Evolutionary conservation across 805 yeast genomes (phyloP).

Genomic region (Saturnispora quitensis): DNA sequence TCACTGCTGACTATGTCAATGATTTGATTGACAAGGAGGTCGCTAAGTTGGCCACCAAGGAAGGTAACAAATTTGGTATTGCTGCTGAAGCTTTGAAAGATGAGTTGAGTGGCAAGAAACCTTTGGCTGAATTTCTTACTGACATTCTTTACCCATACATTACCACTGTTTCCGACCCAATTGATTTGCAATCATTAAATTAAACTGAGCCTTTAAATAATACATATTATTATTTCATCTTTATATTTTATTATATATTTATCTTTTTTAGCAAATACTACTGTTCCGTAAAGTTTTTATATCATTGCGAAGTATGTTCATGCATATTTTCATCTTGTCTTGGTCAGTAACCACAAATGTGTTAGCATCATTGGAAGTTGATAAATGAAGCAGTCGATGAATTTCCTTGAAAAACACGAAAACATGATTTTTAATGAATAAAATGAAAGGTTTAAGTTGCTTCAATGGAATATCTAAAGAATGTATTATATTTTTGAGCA

Average conservation of each 20-base stretch:
- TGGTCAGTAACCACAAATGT: slow-evolving; percentile 5
- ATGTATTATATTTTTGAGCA: slow-evolving; percentile 15
- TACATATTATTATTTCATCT: not conserved
- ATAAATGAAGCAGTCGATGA: slow-evolving; percentile 11
- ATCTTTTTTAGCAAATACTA: slow-evolving; percentile 5
- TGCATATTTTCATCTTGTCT: slow-evolving; percentile 10
- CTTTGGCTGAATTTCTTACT: slow-evolving; percentile 70
- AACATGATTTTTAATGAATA: slow-evolving; percentile 13
- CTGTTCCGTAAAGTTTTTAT: slow-evolving; percentile 6
- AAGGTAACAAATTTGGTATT: slow-evolving; percentile 55
- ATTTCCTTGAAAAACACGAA: slow-evolving; percentile 11
- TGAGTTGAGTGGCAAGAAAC: slow-evolving; percentile 56
- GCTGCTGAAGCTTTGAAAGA: slow-evolving; percentile 68
- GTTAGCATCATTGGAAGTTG: not conserved
- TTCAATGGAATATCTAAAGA: slow-evolving; percentile 11
- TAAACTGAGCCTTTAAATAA: not conserved
- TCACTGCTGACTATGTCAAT: slow-evolving; percentile 53
- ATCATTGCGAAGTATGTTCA: slow-evolving; percentile 11
- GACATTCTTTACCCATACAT: slow-evolving; percentile 68
- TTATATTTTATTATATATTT: not conserved
- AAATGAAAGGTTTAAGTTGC: slow-evolving; percentile 6
- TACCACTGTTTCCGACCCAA: slow-evolving; percentile 35
- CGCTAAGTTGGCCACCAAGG: slow-evolving; percentile 41
- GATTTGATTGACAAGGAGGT: slow-evolving; percentile 55
- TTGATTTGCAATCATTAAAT: slow-evolving; percentile 26